Evolutionary conservation across 2,329 filamentous ascomycete genomes (phyloP), one percentile per base, ranked within the genome.

Genomic region (Ophiosphaerella narmari): DNA sequence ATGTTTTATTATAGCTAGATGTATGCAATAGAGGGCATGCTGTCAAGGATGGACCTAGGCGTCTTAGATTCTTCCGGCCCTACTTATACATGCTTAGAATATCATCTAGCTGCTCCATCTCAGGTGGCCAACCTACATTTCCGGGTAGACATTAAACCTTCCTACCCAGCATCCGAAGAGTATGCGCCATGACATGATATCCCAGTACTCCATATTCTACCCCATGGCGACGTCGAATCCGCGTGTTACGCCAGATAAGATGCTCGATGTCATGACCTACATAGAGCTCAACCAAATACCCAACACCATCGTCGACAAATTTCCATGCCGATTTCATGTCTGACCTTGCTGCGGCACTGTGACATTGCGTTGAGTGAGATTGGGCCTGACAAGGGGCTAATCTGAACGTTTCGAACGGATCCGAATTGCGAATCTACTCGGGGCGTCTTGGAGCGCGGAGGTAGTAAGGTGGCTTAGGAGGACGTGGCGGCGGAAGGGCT

Each of bases 371-470:
- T 86, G 1, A 86, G 83, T 0, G 41, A 89, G 88, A 59, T 75
- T 89, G 1, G 86, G 88, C 59, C 86, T 86, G 2, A 83, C 80
- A 2, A 70, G 81, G 81, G 12, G 40, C 42, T 55, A 80, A 83
- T 51, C 83, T 83, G 0, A 83, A 80, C 50, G 81, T 86, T 86
- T 86, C 52, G 83, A 86, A 71, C 83, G 84, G 11, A 82, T 86
- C 32, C 84, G 83, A 0, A 75, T 84, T 24, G 83, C 84, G 1
- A 87, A 87, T 61, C 84, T 85, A 0, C 78, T 88, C 0, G 85
- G 81, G 6, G 86, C 85, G 6, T 86, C 88, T 66, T 89, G 86
- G 86, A 86, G 85, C 0, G 85, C 85, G 5, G 86, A 88, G 75
- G 84, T 90, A 82, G 76, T 87, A 11, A 73, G 79, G 35, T 86